Evolutionary conservation across 2,329 filamentous ascomycete species (phyloP), one percentile per base, ranked within the genome.

Genomic region (Ophiostoma australiae): DNA sequence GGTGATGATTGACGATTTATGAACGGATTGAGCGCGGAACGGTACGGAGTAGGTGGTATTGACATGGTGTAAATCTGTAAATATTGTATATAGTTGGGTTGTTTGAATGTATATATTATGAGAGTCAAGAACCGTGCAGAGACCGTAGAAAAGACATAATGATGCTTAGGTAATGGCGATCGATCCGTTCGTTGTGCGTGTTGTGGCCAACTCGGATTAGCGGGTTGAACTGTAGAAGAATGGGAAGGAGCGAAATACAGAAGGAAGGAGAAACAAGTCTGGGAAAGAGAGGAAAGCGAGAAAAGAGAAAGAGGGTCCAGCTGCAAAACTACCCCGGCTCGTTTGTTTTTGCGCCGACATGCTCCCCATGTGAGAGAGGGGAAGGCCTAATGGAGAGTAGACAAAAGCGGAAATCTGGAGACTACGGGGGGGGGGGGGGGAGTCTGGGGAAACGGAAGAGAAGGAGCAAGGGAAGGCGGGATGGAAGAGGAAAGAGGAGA

Each of bases 381-480:
- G 63, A 65, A 39, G 10, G 33, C 35, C 35, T 1, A n/a, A 39
- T 1, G 8, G 31, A 31, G 55, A 33, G 27, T 31, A 31, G 27
- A 63, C 10, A 65, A 41, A 41, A 41, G 39, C 13, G 39, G 15
- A 13, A 65, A 65, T 61, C 58, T 33, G 61, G 33, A 27, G 33
- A 37, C 17, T 13, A 33, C 17, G 61, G n/a, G 61, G n/a, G 33
- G 33, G 8, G 31, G 31, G 58, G 61, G 33, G 61, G 61, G 33
- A 23, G 61, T 66, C 63, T 66, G 63, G 63, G 63, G 63, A 39
- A 66, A 39, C 63, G 63, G 63, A 66, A 66, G 63, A 13, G 17
- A 63, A 35, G 58, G 58, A 39, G 33, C n/a, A 39, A 66, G 35
- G 61, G 63, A 39, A 37, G 35, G 10, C 6, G n/a, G n/a, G n/a